Evolutionary conservation across 2,329 filamentous ascomycete species (phyloP).

Genomic region (Teratosphaeria zuluensis): DNA sequence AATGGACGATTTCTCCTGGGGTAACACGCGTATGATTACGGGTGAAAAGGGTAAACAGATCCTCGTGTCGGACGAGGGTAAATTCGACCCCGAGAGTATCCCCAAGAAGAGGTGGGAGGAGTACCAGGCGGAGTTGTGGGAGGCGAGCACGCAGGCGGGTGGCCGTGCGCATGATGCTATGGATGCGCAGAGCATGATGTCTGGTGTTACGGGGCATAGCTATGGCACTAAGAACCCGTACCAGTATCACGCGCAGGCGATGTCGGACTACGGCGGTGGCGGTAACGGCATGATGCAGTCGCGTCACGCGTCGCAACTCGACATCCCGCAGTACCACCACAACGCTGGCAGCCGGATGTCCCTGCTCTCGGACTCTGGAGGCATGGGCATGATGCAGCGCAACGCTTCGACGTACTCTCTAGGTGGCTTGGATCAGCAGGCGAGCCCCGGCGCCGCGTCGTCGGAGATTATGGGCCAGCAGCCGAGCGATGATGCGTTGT

Average conservation of each 20-base stretch:
- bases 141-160: constrained; percentile 62
- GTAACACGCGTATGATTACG: constrained; percentile 93
- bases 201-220: constrained; percentile 57
- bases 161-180: not conserved
- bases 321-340: constrained; percentile 30
- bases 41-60: constrained; percentile 89
- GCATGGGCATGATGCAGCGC: constrained; percentile 15
- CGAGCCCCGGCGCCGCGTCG: constrained; percentile 41
- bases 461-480: constrained; percentile 49
- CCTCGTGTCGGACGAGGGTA: constrained; percentile 91
- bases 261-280: constrained; percentile 58
- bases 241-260: constrained; percentile 19
- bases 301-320: constrained; percentile 33
- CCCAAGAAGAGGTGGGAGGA: constrained; percentile 99
- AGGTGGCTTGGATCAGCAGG: constrained; percentile 39
- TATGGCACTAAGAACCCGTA: constrained; percentile 72
- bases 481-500: constrained; percentile 77
- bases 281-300: constrained; percentile 49
- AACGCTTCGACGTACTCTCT: constrained; percentile 41
- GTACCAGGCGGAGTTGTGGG: constrained; percentile 96
- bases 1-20: constrained; percentile 99
- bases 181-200: constrained; percentile 76
- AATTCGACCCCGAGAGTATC: constrained; percentile 87
- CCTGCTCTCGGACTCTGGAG: constrained; percentile 54
- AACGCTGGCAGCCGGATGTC: constrained; percentile 51